These are phyloP conservation scores for Cardiosporidium cionae DNA, from an alignment of 169 alveolate species.

Conservation along the genomic window DNA sequence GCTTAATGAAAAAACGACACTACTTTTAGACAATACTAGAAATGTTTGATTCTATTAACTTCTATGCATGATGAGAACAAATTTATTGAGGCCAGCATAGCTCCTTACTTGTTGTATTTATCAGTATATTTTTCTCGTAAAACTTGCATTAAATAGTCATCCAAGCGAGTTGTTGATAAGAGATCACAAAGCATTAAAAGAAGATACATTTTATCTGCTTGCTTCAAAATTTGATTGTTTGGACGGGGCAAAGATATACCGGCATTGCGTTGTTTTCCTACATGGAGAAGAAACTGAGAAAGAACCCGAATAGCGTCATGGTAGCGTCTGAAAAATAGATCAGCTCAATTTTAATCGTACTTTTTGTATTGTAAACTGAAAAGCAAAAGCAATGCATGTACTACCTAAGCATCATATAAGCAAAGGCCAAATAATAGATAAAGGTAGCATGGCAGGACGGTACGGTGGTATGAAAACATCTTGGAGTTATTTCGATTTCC, in stretches of 20 bases:
- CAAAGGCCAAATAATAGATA: slow-evolving; percentile 58
- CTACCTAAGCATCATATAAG: slow-evolving; percentile 61
- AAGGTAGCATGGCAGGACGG: slow-evolving; percentile 63
- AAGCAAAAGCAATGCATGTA: no score
- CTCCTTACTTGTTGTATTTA: slow-evolving; percentile 54
- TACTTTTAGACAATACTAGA: no score
- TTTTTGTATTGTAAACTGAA: no score
- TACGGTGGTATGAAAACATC: slow-evolving; percentile 60
- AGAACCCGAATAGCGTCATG: slow-evolving; percentile 54
- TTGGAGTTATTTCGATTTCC: slow-evolving; percentile 43
- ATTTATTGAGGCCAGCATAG: no score
- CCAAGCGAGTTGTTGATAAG: slow-evolving; percentile 45
- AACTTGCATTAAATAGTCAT: slow-evolving; percentile 56
- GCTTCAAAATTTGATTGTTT: slow-evolving; percentile 48
- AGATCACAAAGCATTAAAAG: slow-evolving; percentile 60
- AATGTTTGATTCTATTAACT: no score
- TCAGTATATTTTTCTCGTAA: slow-evolving; percentile 64
- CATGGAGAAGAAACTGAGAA: slow-evolving; percentile 52
- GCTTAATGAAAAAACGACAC: no score
- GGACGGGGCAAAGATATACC: slow-evolving; percentile 57
- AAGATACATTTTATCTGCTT: slow-evolving; percentile 62
- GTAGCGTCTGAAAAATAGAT: slow-evolving; percentile 48
- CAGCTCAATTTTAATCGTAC: no score
- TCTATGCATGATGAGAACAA: no score
- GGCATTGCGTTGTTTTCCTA: slow-evolving; percentile 53